Base-by-base conservation (phyloP, 768 basidiomycete genomes). In the Mycena crocata region DNA sequence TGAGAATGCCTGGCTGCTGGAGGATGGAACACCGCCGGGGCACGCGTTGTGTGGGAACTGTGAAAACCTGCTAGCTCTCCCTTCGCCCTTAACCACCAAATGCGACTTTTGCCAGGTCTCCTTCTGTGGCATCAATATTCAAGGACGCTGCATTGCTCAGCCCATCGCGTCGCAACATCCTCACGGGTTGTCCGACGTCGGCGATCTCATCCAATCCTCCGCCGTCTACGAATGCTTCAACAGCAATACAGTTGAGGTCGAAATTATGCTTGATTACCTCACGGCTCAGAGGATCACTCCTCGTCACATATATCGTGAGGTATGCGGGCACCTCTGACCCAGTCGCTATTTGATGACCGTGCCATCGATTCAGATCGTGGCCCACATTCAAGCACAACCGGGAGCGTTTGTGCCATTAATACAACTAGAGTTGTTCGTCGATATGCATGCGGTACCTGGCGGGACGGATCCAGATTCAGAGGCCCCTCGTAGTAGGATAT, bases 31-130 rank as follows among this genome's bases (percentile, higher is more conserved):
- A 7, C 94, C 94, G 3, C 91, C 92, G 1, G 94, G 93, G 23
- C 94, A 95, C 69, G 88, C 81, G 14, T 87, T 88, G 71, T 95
- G 94, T 68, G 94, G 92, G 32, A 93, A 93, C 73, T 95, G 93
- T 73, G 94, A 94, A 78, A 93, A 87, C 72, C 74, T 94, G 6
- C 86, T 94, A 28, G 92, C 92, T 30, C 77, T 90, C 4, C 82
- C 79, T 34, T 92, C 94, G 15, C 94, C 94, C 17, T 78, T 87
- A 34, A 93, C 93, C n/a, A 87, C 92, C 28, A 90, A 87, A 77
- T 95, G 94, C 73, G 93, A 94, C 74, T 85, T 95, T 67, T 95
- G 94, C 70, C 88, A 89, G 64, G 88, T 92, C 10, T 91, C 84
- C 2, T 95, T 95, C 76, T 95, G 94, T 73, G 94, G 94, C 13